Conservation (phyloP, 2,329 filamentous ascomycete genomes). For the Pezicula rhizophila region DNA sequence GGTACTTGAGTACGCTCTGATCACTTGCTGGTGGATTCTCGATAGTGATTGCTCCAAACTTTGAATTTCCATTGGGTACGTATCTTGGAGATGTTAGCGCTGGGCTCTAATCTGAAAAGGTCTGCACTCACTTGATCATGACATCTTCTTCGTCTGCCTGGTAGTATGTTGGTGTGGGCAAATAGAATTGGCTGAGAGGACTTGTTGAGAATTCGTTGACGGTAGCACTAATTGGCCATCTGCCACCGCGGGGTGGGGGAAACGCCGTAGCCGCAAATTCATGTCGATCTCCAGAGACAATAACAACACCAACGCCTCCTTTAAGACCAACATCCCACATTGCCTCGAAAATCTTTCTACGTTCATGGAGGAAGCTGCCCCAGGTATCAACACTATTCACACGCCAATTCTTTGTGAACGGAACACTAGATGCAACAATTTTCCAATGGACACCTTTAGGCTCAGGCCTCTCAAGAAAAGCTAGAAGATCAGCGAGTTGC, state of each 20-base stretch:
- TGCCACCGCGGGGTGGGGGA: conserved; percentile 53
- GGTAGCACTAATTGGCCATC: conserved; percentile 56
- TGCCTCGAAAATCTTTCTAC: conserved; percentile 71
- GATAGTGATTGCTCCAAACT: conserved; percentile 81
- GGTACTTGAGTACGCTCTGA: conserved; percentile 72
- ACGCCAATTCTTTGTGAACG: conserved; percentile 97
- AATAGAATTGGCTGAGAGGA: conserved; percentile 89
- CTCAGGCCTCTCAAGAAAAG: conserved; percentile 68
- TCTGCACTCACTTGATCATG: conserved; percentile 64
- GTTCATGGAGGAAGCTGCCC: conserved; percentile 84
- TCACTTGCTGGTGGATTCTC: conserved; percentile 56
- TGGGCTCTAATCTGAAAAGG: not conserved
- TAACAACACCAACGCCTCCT: conserved; percentile 68
- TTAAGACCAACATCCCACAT: conserved; percentile 81
- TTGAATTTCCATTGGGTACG: conserved; percentile 78
- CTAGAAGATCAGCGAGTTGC: conserved; percentile 74
- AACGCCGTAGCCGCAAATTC: conserved; percentile 90
- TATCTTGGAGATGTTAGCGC: conserved; percentile 45
- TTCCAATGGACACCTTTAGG: conserved; percentile 85
- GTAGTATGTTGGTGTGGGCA: conserved; percentile 75
- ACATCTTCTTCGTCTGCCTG: conserved; percentile 80
- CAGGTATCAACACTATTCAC: conserved; percentile 86
- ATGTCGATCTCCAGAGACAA: conserved; percentile 90
- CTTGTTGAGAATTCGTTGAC: conserved; percentile 91
- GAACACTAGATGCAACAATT: conserved; percentile 81